Evolutionary conservation across 2,329 filamentous ascomycete species (phyloP).

Genomic region (Pyrenophora seminiperda): DNA sequence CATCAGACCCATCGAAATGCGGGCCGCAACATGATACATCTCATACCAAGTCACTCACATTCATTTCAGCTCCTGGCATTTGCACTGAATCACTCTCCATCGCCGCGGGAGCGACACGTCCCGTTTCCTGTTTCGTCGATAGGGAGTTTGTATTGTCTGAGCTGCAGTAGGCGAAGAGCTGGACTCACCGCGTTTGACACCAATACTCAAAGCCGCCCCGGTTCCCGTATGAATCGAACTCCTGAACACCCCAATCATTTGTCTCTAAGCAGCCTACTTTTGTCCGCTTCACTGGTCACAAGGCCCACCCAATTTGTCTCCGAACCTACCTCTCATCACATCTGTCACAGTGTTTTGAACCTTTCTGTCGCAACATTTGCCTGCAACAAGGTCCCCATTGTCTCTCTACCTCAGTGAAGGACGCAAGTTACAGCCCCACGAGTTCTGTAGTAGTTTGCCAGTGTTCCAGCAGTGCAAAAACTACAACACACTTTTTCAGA

Average conservation of each 20-base stretch:
- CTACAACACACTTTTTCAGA: background rate
- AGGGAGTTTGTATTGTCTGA: conserved; percentile 37
- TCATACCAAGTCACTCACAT: conserved; percentile 39
- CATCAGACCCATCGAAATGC: conserved; percentile 40
- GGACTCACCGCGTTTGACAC: conserved; percentile 36
- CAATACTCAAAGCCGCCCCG: conserved; percentile 44
- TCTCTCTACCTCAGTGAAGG: conserved; percentile 25
- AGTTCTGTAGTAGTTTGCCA: conserved; percentile 23
- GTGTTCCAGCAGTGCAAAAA: conserved; percentile 21
- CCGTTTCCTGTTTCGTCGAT: conserved; percentile 40
- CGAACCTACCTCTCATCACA: conserved; percentile 27
- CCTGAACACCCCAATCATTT: conserved; percentile 41
- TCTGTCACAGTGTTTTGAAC: conserved; percentile 21
- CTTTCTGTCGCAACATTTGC: conserved; percentile 32
- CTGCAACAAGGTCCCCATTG: conserved; percentile 27
- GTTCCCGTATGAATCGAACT: conserved; percentile 47
- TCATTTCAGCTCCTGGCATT: conserved; percentile 44
- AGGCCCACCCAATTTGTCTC: conserved; percentile 32
- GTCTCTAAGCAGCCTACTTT: conserved; percentile 40
- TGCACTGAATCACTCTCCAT: conserved; percentile 45
- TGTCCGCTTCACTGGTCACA: conserved; percentile 38
- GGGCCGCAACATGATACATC: conserved; percentile 40
- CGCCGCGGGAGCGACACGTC: conserved; percentile 32
- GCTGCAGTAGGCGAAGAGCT: conserved; percentile 33
- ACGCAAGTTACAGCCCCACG: conserved; percentile 17